These are phyloP conservation scores for Cladophialophora carrionii DNA, from an alignment of 2,329 filamentous ascomycete species.

Conservation along the genomic window DNA sequence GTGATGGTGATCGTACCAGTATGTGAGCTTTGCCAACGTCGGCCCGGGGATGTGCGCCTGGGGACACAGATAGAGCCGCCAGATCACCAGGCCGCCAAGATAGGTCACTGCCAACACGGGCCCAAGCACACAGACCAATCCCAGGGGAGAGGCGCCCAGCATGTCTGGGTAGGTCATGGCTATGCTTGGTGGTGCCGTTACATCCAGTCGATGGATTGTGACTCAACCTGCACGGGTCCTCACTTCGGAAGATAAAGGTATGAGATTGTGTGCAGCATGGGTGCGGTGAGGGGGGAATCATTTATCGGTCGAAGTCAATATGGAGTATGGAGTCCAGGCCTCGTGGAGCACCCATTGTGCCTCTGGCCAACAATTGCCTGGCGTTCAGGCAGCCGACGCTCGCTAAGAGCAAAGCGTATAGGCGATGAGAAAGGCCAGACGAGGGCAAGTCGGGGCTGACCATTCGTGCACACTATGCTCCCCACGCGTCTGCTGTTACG, in stretches of 20 bases:
- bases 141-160: slow-evolving; percentile 6
- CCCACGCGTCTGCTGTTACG: neutral
- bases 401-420: neutral
- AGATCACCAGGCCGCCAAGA: slow-evolving; percentile 30
- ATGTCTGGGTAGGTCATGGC: slow-evolving; percentile 4
- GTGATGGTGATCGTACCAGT: slow-evolving; percentile 33
- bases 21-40: slow-evolving; percentile 14
- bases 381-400: neutral
- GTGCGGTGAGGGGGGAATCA: neutral
- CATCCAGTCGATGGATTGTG: neutral
- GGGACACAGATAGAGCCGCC: slow-evolving; percentile 41
- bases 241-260: neutral
- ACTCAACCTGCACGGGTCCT: neutral
- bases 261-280: neutral
- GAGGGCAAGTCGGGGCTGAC: neutral
- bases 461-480: neutral
- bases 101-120: slow-evolving; percentile 14
- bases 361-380: neutral
- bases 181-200: neutral
- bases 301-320: neutral
- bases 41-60: slow-evolving; percentile 41
- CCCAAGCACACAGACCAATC: slow-evolving; percentile 4
- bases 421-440: neutral
- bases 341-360: neutral
- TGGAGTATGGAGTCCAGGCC: neutral